Evolutionary conservation across 1,284 basidiomycete species (phyloP).

Genomic region (Rugosomyces carneus): DNA sequence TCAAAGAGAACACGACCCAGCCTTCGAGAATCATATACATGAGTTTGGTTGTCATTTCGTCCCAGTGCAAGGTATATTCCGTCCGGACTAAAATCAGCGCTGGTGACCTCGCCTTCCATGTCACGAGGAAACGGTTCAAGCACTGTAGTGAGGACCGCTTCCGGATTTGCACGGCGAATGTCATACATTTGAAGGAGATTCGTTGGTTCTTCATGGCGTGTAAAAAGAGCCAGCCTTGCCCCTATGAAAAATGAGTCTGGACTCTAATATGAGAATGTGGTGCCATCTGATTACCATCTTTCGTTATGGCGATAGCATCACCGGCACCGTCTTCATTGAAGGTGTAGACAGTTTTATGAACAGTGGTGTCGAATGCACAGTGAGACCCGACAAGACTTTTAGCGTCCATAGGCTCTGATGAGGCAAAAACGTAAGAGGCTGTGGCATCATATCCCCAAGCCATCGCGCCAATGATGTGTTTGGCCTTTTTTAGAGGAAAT

Average conservation of each 20-base stretch:
- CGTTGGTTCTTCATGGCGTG: conserved; percentile 25
- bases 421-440: conserved; percentile 44
- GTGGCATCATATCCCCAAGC: conserved; percentile 46
- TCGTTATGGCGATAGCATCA: conserved; percentile 43
- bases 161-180: conserved; percentile 27
- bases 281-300: conserved; percentile 39
- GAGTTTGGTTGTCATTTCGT: conserved; percentile 50
- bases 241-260: conserved; percentile 22
- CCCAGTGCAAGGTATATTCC: conserved; percentile 53
- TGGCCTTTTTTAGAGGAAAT: conserved; percentile 5
- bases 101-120: conserved; percentile 41
- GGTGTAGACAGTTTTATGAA: conserved; percentile 21
- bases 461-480: conserved; percentile 40
- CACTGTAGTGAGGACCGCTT: conserved; percentile 22
- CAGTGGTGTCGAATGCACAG: conserved; percentile 40
- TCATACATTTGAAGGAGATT: conserved; percentile 52
- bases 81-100: conserved; percentile 52
- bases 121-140: conserved; percentile 27
- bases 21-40: conserved; percentile 60
- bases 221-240: conserved; percentile 41
- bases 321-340: conserved; percentile 47
- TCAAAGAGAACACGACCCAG: conserved; percentile 38
- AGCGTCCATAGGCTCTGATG: conserved; percentile 45
- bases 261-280: no score
- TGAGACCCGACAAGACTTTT: conserved; percentile 38